Percentiles rank a stretch among this genome's conserved stretches.
These are phyloP conservation scores for Lachancea nothofagi DNA, from an alignment of 805 yeast species.

Conservation along the genomic window DNA sequence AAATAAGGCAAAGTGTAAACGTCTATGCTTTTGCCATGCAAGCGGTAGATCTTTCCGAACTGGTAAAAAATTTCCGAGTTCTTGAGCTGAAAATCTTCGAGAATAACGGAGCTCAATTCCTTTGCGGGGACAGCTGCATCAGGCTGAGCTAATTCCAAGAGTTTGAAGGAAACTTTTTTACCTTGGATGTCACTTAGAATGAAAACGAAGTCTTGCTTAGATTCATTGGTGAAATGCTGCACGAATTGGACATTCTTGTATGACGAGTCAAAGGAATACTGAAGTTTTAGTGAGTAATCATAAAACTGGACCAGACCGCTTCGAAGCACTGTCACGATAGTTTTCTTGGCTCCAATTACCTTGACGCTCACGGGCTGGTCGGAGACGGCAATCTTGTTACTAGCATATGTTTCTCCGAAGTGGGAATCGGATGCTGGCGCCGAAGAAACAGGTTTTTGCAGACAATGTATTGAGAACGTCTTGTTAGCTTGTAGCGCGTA, in stretches of 20 bases:
- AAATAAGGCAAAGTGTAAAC: slow-evolving; percentile 26
- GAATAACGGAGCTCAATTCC: slow-evolving; percentile 25
- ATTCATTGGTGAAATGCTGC: slow-evolving; percentile 20
- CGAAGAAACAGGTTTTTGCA: slow-evolving; percentile 12
- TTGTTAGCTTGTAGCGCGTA: slow-evolving; percentile 23
- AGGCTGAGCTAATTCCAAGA: slow-evolving; percentile 18
- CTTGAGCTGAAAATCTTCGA: slow-evolving; percentile 19
- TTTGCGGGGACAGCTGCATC: slow-evolving; percentile 14
- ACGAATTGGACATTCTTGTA: slow-evolving; percentile 22
- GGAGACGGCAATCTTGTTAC: slow-evolving; percentile 15
- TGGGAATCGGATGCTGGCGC: slow-evolving; percentile 15
- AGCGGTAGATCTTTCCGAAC: slow-evolving; percentile 26
- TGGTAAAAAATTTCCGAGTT: slow-evolving; percentile 24
- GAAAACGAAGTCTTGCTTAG: slow-evolving; percentile 15
- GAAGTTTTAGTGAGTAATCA: slow-evolving; percentile 22
- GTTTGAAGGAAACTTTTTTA: slow-evolving; percentile 21
- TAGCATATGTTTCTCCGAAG: slow-evolving; percentile 14
- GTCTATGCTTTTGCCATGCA: slow-evolving; percentile 15
- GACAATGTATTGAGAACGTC: slow-evolving; percentile 17
- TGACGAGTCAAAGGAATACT: slow-evolving; percentile 20
- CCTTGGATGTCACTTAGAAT: slow-evolving; percentile 21
- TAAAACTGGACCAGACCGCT: slow-evolving; percentile 30
- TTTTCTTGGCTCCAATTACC: slow-evolving; percentile 15
- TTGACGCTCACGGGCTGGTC: slow-evolving; percentile 18
- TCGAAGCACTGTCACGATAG: slow-evolving; percentile 23